These are phyloP conservation scores for Exserohilum rostratum DNA, from an alignment of 2,329 filamentous ascomycete genomes.

Conservation along the genomic window DNA sequence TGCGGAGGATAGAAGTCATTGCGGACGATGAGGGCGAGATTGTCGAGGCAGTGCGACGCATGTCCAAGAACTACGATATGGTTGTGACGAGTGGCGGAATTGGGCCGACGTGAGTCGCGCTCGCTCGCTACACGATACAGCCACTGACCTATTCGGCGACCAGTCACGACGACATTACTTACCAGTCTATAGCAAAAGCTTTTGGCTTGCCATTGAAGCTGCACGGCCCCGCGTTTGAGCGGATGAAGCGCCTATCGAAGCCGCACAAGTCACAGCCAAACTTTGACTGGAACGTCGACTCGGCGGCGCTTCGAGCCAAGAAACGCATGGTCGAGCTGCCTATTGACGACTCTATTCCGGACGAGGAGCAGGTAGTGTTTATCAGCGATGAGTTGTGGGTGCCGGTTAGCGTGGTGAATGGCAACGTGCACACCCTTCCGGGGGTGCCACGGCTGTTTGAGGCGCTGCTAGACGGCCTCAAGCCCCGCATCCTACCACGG, in stretches of 20 bases:
- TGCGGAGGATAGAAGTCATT: conserved; percentile 91
- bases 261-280: conserved; percentile 73
- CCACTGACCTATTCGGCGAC: conserved; percentile 21
- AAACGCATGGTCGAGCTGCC: conserved; percentile 91
- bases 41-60: conserved; percentile 80
- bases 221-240: conserved; percentile 75
- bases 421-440: conserved; percentile 90
- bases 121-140: conserved; percentile 13
- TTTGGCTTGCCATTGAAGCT: conserved; percentile 78
- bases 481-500: conserved; percentile 71
- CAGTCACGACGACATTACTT: conserved; percentile 97
- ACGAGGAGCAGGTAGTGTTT: conserved; percentile 78
- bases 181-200: conserved; percentile 89
- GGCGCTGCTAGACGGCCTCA: conserved; percentile 76
- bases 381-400: conserved; percentile 86
- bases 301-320: conserved; percentile 77
- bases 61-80: conserved; percentile 91
- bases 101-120: conserved; percentile 79
- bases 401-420: conserved; percentile 84
- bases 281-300: conserved; percentile 85
- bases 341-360: conserved; percentile 68
- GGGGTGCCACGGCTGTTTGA: conserved; percentile 88
- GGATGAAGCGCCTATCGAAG: conserved; percentile 83
- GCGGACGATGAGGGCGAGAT: conserved; percentile 92
- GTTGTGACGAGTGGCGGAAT: conserved; percentile 96